These are phyloP conservation scores for Ascoidea asiatica DNA, from an alignment of 805 yeast species.

Conservation along the genomic window DNA sequence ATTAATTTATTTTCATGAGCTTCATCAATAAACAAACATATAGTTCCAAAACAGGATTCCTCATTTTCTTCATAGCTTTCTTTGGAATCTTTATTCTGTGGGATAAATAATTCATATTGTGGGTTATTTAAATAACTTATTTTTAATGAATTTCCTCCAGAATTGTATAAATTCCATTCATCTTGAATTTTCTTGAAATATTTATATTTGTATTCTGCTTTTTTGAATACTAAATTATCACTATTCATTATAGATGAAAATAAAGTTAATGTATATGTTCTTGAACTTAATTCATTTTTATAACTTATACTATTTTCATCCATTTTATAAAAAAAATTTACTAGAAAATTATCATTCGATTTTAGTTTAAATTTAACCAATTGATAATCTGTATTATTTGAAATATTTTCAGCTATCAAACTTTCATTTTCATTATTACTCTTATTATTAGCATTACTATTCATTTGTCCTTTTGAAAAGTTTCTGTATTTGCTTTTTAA, in stretches of 20 bases:
- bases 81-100: slow-evolving; percentile 12
- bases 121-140: slow-evolving; percentile 40
- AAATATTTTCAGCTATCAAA: too few relatives aligned
- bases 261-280: too few relatives aligned
- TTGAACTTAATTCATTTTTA: neutral
- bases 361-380: neutral
- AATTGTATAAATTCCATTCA: slow-evolving; percentile 28
- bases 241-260: neutral
- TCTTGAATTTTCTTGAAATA: slow-evolving; percentile 18
- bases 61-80: slow-evolving; percentile 6
- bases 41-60: slow-evolving; percentile 10
- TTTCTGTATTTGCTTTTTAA: too few relatives aligned
- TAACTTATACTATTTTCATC: neutral
- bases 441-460: neutral
- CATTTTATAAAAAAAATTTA: too few relatives aligned
- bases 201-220: slow-evolving; percentile 19
- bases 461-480: neutral
- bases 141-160: slow-evolving; percentile 44
- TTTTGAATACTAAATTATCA: slow-evolving; percentile 13
- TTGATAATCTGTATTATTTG: neutral
- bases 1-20: slow-evolving; percentile 18
- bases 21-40: slow-evolving; percentile 16
- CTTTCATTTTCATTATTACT: neutral
- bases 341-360: neutral
- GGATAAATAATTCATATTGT: slow-evolving; percentile 27